Base-by-base conservation (phyloP, 1,284 basidiomycete genomes). In the Caloboletus firmus region DNA sequence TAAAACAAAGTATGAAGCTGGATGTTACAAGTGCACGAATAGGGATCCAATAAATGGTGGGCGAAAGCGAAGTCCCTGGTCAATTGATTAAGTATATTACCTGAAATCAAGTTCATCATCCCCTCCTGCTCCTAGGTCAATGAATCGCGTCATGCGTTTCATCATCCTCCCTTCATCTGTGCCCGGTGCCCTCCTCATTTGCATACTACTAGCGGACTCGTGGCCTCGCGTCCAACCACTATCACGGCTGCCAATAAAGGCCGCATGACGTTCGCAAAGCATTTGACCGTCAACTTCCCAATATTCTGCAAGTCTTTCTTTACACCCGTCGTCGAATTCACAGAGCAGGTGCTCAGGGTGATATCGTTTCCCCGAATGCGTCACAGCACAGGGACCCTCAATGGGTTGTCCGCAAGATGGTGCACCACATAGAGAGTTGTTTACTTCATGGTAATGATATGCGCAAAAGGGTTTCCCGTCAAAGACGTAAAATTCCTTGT, bases 401-500 rank as follows among this genome's bases (percentile, higher is more conserved):
- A 96, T 93, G 1, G 93, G 93, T 69, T 88, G 82, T 9, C 89
- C 84, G 68, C 93, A 96, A n/a, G 76, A 76, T 4, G 80, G 67
- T 3, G 89, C 82, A 6, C 89, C 83, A 64, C 93, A 96, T 4
- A 95, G 77, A 15, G 92, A 94, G 59, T 88, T 80, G 72, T 95
- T 95, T 51, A 84, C 85, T 72, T 93, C 88, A 69, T 94, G 91
- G 65, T 95, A 95, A 70, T 95, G 93, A 68, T 90, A 91, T 37
- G 85, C 89, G 67, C 93, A 96, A 68, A 87, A 85, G 2, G 93
- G 93, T 65, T 89, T 89, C 51, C 91, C 91, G 63, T 89, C 87
- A 61, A 85, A 84, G 45, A 95, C 91, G 69, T 95, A 95, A 71
- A 96, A 95, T 34, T 84, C 82, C 68, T 89, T 89, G 69, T 91